phyloP scores from a whole-genome alignment of 305 asterid species.

The Solanum hybrid region DNA sequence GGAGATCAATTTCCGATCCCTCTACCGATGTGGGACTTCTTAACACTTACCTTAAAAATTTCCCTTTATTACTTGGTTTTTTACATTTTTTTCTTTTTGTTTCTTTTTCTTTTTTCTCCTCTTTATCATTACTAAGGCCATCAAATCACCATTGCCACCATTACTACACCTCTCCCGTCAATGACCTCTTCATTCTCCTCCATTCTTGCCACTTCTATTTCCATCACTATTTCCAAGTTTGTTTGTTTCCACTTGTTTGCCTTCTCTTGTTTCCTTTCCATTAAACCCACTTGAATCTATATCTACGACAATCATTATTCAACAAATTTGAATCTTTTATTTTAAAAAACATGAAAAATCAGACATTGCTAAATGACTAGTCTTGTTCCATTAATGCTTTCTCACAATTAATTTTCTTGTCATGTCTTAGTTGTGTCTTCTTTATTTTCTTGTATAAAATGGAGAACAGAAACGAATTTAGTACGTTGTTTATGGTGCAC shows the following conservation, averaged over 20 bases:
- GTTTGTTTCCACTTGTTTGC: not conserved
- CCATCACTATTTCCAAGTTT: not conserved
- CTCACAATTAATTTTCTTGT: not conserved
- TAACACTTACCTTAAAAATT: no score
- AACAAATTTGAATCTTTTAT: not conserved
- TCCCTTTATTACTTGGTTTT: no score
- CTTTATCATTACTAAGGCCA: not conserved
- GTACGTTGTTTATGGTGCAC: not conserved
- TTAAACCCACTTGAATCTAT: not conserved
- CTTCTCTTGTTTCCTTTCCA: not conserved
- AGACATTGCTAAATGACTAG: not conserved
- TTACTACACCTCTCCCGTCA: not conserved
- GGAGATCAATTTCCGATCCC: no score
- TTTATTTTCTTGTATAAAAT: not conserved
- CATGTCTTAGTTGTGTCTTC: not conserved
- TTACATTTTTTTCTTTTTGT: not conserved
- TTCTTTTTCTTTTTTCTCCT: not conserved
- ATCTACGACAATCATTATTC: not conserved
- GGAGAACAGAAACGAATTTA: not conserved
- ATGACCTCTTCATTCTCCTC: not conserved
- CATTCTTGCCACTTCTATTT: not conserved
- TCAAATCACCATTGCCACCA: not conserved
- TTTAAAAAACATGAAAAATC: not conserved
- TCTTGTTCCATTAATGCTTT: not conserved
- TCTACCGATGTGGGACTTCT: no score